Evolutionary conservation across 805 yeast species (phyloP).

Genomic region (Nakazawaea holstii): DNA sequence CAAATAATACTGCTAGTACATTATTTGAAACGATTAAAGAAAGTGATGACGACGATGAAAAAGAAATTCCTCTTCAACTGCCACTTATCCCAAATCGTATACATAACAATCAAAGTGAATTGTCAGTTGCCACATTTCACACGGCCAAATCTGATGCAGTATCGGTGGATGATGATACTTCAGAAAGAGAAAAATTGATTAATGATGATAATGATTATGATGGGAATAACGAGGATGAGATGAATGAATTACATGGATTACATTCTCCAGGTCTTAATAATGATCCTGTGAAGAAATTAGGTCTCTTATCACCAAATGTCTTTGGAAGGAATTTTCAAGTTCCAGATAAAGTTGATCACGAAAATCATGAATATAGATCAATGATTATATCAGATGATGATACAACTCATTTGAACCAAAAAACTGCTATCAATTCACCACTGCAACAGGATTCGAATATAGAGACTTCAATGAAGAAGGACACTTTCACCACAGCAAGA

Average conservation of each 20-base stretch:
- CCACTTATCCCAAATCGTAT: neutral
- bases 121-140: slow-evolving; percentile 24
- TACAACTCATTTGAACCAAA: no score
- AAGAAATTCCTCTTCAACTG: neutral
- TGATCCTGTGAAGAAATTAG: slow-evolving; percentile 2
- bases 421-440: no score
- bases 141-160: slow-evolving; percentile 23
- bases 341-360: no score
- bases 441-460: no score
- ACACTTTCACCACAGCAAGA: neutral
- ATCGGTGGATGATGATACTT: neutral
- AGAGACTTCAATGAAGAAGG: no score
- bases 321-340: neutral
- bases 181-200: neutral
- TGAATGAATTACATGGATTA: neutral
- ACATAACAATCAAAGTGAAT: slow-evolving; percentile 5
- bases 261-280: slow-evolving; percentile 3
- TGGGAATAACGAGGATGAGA: neutral
- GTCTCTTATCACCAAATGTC: neutral
- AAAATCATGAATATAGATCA: neutral
- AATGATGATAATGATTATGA: neutral
- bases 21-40: slow-evolving; percentile 15
- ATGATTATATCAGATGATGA: neutral
- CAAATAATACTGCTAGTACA: slow-evolving; percentile 13
- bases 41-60: slow-evolving; percentile 9